These are phyloP conservation scores for Begonia loranthoides DNA, from an alignment of 306 rosid species.

Conservation along the genomic window DNA sequence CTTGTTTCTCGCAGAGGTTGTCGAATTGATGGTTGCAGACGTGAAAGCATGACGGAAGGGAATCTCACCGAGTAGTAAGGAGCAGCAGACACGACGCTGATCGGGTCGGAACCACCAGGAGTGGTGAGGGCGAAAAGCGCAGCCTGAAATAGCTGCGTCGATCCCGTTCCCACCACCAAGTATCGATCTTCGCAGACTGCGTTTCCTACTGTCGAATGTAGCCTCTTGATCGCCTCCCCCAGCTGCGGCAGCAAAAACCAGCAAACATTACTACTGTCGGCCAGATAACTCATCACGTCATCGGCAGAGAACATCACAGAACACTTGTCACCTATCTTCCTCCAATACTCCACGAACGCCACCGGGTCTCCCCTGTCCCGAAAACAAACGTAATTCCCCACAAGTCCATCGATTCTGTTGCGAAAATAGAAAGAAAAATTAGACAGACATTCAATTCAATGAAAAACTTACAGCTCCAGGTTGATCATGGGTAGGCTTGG, in stretches of 20 bases:
- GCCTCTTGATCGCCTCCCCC: slow-evolving; percentile 24
- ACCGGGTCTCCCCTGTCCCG: slow-evolving; percentile 54
- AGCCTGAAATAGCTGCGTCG: slow-evolving; percentile 67
- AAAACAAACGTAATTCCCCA: background rate
- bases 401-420: too few relatives aligned
- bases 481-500: too few relatives aligned
- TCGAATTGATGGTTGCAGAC: too few relatives aligned
- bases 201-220: slow-evolving; percentile 49
- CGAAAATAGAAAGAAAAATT: background rate
- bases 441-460: background rate
- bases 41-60: too few relatives aligned
- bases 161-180: slow-evolving; percentile 58
- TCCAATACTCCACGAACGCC: slow-evolving; percentile 39
- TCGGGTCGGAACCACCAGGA: slow-evolving; percentile 18
- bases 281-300: slow-evolving; percentile 41
- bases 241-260: slow-evolving; percentile 52
- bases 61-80: slow-evolving; percentile 65
- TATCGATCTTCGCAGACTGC: slow-evolving; percentile 31
- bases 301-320: slow-evolving; percentile 43
- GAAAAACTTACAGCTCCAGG: too few relatives aligned
- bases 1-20: too few relatives aligned
- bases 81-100: slow-evolving; percentile 47
- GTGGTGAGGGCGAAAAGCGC: slow-evolving; percentile 47
- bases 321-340: slow-evolving; percentile 32
- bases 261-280: slow-evolving; percentile 27